Percentiles rank a stretch among this genome's conserved stretches.
phyloP scores from a whole-genome alignment of 2,329 filamentous ascomycete genomes.

The Aspergillus flavus region DNA sequence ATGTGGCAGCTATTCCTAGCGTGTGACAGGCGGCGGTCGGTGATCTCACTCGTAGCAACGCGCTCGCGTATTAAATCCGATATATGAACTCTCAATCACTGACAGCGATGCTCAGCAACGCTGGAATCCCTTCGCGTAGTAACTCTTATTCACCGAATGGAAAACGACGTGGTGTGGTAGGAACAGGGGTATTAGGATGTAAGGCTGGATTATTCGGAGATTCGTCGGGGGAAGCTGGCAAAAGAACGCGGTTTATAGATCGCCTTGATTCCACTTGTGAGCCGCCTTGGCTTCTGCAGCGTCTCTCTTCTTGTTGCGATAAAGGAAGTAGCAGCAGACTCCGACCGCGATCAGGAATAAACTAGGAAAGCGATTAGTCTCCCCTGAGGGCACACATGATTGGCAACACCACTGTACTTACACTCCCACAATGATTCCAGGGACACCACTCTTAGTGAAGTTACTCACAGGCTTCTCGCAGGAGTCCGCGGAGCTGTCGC shows the following conservation, averaged over 20 bases:
- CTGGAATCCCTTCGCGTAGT: neutral
- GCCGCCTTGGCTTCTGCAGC: constrained; percentile 14
- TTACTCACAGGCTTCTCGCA: constrained; percentile 21
- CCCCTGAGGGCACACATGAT: neutral
- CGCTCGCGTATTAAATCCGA: neutral
- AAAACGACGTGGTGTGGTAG: neutral
- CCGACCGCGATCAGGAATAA: constrained; percentile 14
- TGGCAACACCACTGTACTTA: constrained; percentile 7
- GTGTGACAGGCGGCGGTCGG: neutral
- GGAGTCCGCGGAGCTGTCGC: neutral
- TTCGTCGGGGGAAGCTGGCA: neutral
- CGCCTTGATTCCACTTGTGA: constrained; percentile 15
- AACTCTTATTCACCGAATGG: neutral
- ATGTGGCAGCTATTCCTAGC: neutral
- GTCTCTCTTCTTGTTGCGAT: constrained; percentile 20
- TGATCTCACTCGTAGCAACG: neutral
- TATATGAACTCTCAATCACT: neutral
- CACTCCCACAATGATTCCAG: constrained; percentile 20
- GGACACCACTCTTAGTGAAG: constrained; percentile 22
- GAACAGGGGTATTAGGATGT: neutral
- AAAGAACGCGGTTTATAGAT: neutral
- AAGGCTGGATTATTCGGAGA: neutral
- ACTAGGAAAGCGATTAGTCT: constrained; percentile 7
- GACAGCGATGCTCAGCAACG: neutral
- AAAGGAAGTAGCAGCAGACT: constrained; percentile 19